Conservation (phyloP, 1,284 basidiomycete species). For the Agroathelia rolfsii region DNA sequence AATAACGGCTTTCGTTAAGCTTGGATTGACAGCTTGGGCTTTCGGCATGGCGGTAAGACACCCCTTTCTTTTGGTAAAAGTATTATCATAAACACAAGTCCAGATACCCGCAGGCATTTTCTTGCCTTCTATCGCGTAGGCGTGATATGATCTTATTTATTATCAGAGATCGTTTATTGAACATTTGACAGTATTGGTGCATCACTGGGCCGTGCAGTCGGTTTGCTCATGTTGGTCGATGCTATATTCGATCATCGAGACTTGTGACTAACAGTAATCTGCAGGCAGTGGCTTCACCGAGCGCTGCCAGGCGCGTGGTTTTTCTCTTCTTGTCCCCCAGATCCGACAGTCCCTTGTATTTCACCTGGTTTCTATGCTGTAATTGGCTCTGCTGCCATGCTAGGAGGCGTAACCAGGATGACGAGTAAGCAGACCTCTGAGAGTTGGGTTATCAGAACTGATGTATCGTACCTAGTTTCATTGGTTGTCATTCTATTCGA, state of each 20-base stretch:
- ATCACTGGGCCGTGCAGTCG: constrained; percentile 57
- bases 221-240: constrained; percentile 50
- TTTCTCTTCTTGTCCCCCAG: constrained; percentile 61
- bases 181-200: too few species aligned
- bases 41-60: constrained; percentile 68
- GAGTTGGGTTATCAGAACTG: constrained; percentile 1
- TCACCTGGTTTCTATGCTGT: constrained; percentile 79
- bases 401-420: constrained; percentile 77
- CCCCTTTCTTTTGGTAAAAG: not conserved
- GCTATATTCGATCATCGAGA: not conserved
- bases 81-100: not conserved
- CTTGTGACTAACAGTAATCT: not conserved
- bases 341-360: constrained; percentile 57
- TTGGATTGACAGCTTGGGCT: constrained; percentile 60
- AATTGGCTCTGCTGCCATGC: constrained; percentile 72
- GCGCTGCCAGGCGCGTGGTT: constrained; percentile 56
- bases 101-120: constrained; percentile 70
- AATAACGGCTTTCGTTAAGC: constrained; percentile 50
- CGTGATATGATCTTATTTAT: too few species aligned
- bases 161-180: too few species aligned
- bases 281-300: constrained; percentile 55
- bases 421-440: constrained; percentile 39
- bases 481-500: constrained; percentile 69
- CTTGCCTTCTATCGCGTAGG: constrained; percentile 60
- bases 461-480: constrained; percentile 35